Evolutionary conservation across 139 green algal genomes (phyloP).

Genomic region (Picochlorum sp.): DNA sequence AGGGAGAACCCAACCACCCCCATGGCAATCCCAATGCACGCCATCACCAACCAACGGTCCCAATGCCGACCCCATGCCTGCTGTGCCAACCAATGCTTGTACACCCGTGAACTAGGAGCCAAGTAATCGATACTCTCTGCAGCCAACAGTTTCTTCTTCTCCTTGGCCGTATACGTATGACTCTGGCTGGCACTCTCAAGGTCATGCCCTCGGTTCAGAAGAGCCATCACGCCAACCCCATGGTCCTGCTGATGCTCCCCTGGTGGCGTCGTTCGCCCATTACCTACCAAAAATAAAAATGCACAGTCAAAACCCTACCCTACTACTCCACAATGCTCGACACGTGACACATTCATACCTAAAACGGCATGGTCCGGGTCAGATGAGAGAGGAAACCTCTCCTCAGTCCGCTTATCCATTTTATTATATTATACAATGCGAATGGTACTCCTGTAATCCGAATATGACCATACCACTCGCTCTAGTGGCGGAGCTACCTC

Average conservation of each 20-base stretch:
- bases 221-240: slow-evolving; percentile 1
- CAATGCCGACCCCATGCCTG: slow-evolving; percentile 51
- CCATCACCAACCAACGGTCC: slow-evolving; percentile 88
- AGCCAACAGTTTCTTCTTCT: slow-evolving; percentile 51
- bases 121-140: slow-evolving; percentile 85
- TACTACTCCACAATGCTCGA: no score
- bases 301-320: no score
- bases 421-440: no score
- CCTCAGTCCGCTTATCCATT: no score
- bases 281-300: no score
- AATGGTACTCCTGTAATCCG: no score
- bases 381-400: no score
- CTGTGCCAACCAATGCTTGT: slow-evolving; percentile 59
- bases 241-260: neutral
- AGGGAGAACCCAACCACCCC: slow-evolving; percentile 65
- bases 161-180: slow-evolving; percentile 57
- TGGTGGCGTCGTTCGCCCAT: no score
- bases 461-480: no score
- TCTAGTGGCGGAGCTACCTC: no score
- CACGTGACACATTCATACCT: no score
- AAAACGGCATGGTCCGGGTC: no score
- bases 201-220: slow-evolving; percentile 22
- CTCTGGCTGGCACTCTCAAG: slow-evolving; percentile 47
- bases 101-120: slow-evolving; percentile 66
- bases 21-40: slow-evolving; percentile 57